Conservation (phyloP, 371 early-diverging fungal genomes). For the Gilbertella persicaria region DNA sequence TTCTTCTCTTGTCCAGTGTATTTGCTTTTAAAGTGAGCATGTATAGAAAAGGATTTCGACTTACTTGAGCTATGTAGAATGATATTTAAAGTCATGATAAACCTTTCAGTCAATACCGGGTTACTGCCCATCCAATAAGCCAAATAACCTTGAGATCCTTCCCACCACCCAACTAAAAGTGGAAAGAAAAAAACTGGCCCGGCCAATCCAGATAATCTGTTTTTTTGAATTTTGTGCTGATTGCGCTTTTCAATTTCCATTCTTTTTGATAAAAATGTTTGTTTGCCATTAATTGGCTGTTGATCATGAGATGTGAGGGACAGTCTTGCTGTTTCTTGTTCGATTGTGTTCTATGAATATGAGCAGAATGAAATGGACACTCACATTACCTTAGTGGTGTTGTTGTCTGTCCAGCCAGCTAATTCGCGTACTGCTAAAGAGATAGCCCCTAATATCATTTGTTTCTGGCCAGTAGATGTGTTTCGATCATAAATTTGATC, state of each 20-base stretch:
- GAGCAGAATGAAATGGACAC: too few species aligned
- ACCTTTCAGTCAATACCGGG: constrained; percentile 34
- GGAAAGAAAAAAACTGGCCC: constrained; percentile 49
- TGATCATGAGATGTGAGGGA: too few species aligned
- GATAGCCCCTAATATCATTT: constrained; percentile 32
- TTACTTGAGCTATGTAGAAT: constrained; percentile 48
- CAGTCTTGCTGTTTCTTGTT: background rate
- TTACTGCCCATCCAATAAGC: constrained; percentile 42
- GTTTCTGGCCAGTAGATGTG: constrained; percentile 31
- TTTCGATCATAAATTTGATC: constrained; percentile 45
- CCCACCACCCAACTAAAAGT: constrained; percentile 53
- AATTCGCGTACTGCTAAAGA: constrained; percentile 41
- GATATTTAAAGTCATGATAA: constrained; percentile 47
- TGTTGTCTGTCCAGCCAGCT: constrained; percentile 31
- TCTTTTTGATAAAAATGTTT: constrained; percentile 36
- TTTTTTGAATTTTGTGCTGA: constrained; percentile 19
- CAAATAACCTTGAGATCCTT: constrained; percentile 32
- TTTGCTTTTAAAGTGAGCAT: constrained; percentile 42
- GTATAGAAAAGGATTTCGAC: background rate
- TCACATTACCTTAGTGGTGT: too few species aligned
- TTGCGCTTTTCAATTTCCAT: constrained; percentile 28
- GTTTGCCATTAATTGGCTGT: constrained; percentile 28
- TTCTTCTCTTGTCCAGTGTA: constrained; percentile 38
- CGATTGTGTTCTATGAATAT: background rate
- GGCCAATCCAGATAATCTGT: constrained; percentile 38